Evolutionary conservation across 108 stramenopile genomes (phyloP), one percentile per base, ranked within the genome.

Genomic region (Nitzschia inconspicua): DNA sequence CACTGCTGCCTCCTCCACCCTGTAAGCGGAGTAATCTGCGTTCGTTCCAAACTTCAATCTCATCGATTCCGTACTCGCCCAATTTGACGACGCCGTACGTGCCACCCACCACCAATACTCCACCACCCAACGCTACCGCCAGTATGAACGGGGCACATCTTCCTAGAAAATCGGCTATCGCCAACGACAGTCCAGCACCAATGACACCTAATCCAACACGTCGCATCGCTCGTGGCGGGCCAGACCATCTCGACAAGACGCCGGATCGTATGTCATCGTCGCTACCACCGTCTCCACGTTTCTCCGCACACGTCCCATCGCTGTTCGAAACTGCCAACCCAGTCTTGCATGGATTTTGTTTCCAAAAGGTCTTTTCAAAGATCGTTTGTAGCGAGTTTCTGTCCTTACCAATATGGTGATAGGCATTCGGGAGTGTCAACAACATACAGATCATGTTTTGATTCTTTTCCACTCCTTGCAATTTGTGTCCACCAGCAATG

Each of bases 51-150:
- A 51, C 44, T 41, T 72, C 62, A 2, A 72, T 19, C 27, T 58
- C 62, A 29, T 63, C 53, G 22, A 57, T 26, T 3, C 44, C 56
- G n/a, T 30, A 43, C 28, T 72, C 70, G 10, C 63, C 70, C 20
- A 63, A 25, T 36, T 39, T 40, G 18, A 72, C 68, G 46, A 74
- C 34, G 2, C 58, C 72, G 11, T 46, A 63, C 0, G 77, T 83
- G 0, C 74, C 75, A 22, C 71, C 75, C 5, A 57, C 57, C 14
- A 78, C 75, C 43, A 83, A 63, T 24, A 73, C 64, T 3, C 64
- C 68, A 10, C 82, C 82, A 43, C 82, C 82, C 57, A 75, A 44
- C 20, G 70, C 70, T 5, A 83, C 71, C 3, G 82, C 72, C 55
- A 83, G 41, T 59, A 61, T 64, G 7, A 79, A 31, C 0, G 82